Evolutionary conservation across 1,284 basidiomycete genomes (phyloP).

Genomic region (Anthracocystis walkeri): DNA sequence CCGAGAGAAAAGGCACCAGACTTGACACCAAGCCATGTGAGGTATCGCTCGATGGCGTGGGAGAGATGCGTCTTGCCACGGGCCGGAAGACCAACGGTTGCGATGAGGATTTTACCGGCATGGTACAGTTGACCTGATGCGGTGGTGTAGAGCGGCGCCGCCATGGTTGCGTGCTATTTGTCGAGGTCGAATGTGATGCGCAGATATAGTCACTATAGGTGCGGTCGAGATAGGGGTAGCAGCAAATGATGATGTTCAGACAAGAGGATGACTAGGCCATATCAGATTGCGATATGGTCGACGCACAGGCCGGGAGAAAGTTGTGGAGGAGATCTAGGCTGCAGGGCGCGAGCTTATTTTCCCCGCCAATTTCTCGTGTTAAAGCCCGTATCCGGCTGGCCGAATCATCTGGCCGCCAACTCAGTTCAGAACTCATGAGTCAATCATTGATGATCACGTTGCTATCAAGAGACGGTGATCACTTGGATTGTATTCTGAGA

Average conservation of each 20-base stretch:
- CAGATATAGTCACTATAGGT: neutral
- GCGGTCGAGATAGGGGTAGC: neutral
- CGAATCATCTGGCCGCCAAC: neutral
- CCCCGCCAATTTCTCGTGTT: neutral
- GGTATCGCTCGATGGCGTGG: slow-evolving; percentile 91
- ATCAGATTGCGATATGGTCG: slow-evolving; percentile 1
- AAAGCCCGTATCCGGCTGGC: neutral
- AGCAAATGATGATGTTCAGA: neutral
- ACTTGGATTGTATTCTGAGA: too few relatives aligned
- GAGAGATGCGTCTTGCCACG: slow-evolving; percentile 97
- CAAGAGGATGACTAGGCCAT: neutral
- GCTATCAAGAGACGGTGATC: neutral
- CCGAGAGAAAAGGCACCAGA: slow-evolving; percentile 93
- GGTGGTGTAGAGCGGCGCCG: slow-evolving; percentile 63
- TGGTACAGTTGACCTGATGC: slow-evolving; percentile 82
- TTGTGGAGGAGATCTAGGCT: slow-evolving; percentile 10
- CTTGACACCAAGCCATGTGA: slow-evolving; percentile 97
- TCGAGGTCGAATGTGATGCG: neutral
- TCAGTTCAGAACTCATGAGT: neutral
- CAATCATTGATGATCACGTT: neutral
- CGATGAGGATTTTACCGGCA: slow-evolving; percentile 91
- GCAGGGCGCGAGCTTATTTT: neutral
- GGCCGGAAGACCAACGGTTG: slow-evolving; percentile 86
- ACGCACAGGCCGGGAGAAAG: slow-evolving; percentile 12
- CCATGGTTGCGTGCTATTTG: slow-evolving; percentile 61